Evolutionary conservation across 768 basidiomycete genomes (phyloP).

Genomic region (Phaeotremella skinneri): DNA sequence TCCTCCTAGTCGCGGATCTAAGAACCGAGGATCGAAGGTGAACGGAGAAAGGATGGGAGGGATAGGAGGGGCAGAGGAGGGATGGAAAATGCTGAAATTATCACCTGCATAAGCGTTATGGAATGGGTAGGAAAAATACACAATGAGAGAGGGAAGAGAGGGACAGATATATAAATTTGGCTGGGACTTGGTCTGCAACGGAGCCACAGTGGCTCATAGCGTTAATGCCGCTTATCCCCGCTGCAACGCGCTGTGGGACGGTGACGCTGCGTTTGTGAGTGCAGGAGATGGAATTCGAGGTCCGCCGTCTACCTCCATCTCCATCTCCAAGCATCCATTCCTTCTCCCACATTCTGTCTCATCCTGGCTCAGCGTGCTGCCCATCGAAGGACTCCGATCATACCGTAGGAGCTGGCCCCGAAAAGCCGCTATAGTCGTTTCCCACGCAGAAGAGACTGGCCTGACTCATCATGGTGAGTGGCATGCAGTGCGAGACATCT

Average conservation of each 20-base stretch:
- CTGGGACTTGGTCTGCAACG: background rate
- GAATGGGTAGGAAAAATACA: slow-evolving; percentile 3
- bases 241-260: background rate
- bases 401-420: background rate
- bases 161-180: slow-evolving; percentile 2
- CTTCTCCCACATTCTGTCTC: background rate
- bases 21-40: slow-evolving; percentile 45
- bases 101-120: background rate
- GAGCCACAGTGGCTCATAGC: background rate
- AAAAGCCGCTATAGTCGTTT: background rate
- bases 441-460: background rate
- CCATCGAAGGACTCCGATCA: background rate
- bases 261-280: background rate
- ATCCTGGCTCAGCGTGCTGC: no score
- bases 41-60: slow-evolving; percentile 2
- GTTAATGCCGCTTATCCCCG: background rate
- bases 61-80: slow-evolving; percentile 3
- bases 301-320: background rate
- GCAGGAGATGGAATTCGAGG: background rate
- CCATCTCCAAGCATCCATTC: background rate
- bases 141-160: slow-evolving; percentile 4
- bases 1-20: slow-evolving; percentile 50
- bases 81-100: background rate
- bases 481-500: background rate
- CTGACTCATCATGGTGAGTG: slow-evolving; percentile 7